A percentile compares a stretch with the other conserved stretches of the same genome.
Evolutionary conservation across 257 asterid genomes (phyloP).

Genomic region (Orobanche coerulescens): DNA sequence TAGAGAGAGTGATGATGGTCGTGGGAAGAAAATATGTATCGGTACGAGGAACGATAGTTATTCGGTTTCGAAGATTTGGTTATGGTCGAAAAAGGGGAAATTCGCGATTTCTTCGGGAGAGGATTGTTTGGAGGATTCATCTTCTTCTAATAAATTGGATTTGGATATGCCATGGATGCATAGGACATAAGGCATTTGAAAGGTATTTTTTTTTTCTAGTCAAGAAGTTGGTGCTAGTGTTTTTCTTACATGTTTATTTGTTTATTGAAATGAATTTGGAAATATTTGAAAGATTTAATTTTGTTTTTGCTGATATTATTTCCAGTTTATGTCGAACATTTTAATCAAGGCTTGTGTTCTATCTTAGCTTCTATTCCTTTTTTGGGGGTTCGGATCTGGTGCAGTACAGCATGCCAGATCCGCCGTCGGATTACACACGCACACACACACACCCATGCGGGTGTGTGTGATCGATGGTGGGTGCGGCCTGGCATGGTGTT

Average conservation of each 20-base stretch:
- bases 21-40: background rate
- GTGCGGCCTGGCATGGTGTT: too few relatives aligned
- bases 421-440: too few relatives aligned
- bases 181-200: background rate
- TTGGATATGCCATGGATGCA: background rate
- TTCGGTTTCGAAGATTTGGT: slow-evolving; percentile 7
- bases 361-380: background rate
- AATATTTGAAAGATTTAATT: background rate
- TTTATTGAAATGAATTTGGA: background rate
- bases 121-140: background rate
- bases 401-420: too few relatives aligned
- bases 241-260: too few relatives aligned
- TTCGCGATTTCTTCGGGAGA: background rate
- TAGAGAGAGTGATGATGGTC: background rate
- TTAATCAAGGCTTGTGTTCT: background rate
- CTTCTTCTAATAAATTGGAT: background rate
- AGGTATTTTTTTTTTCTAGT: background rate
- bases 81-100: background rate
- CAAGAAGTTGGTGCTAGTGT: background rate
- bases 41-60: background rate
- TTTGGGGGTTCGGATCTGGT: too few relatives aligned
- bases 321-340: too few relatives aligned
- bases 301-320: background rate
- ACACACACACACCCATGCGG: too few relatives aligned
- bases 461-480: too few relatives aligned